phyloP scores from a whole-genome alignment of 2,329 filamentous ascomycete species.

The Ophiosphaerella korrae region DNA sequence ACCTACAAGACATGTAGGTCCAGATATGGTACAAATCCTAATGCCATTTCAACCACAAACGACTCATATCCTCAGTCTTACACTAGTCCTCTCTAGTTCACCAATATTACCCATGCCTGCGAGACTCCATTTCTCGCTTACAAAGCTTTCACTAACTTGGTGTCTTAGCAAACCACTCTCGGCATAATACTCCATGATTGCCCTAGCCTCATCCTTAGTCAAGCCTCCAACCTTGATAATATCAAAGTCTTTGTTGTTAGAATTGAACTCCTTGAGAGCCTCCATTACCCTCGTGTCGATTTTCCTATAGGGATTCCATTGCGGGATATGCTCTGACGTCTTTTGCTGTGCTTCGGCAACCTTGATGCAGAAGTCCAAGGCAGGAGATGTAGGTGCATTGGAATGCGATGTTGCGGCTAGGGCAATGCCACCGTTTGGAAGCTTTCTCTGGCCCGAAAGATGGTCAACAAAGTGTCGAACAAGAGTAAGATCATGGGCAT shows the following conservation, averaged over 20 bases:
- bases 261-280: conserved; percentile 47
- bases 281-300: conserved; percentile 60
- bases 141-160: conserved; percentile 70
- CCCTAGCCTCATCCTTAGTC: conserved; percentile 73
- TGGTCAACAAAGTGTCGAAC: conserved; percentile 76
- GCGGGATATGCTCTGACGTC: conserved; percentile 39
- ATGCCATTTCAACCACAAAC: neutral
- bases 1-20: conserved; percentile 16
- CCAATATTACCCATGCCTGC: conserved; percentile 81
- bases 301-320: conserved; percentile 58
- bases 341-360: conserved; percentile 53
- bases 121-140: conserved; percentile 83
- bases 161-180: conserved; percentile 78
- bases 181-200: conserved; percentile 92
- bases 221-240: conserved; percentile 68
- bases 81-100: conserved; percentile 76
- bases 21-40: conserved; percentile 19
- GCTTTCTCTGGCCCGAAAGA: conserved; percentile 55
- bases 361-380: conserved; percentile 70
- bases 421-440: conserved; percentile 78
- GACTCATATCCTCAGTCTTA: conserved; percentile 42
- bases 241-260: conserved; percentile 44
- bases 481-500: conserved; percentile 82
- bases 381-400: conserved; percentile 68
- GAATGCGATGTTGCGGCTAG: conserved; percentile 75